Evolutionary conservation across 1,284 basidiomycete genomes (phyloP).

Genomic region (Heliocybe sulcata): DNA sequence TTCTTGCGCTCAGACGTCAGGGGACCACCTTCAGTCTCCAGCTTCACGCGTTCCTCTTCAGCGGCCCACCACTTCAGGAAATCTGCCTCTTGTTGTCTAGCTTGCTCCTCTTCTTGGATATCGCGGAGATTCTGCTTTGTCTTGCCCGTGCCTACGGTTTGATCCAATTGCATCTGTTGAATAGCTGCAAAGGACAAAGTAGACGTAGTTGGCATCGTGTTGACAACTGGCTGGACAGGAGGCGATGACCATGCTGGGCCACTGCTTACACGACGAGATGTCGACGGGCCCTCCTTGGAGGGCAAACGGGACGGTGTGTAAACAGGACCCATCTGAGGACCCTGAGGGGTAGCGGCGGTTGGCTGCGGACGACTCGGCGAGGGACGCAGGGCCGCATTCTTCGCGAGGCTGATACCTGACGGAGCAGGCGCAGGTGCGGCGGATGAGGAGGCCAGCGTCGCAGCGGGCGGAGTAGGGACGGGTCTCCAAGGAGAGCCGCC

Average conservation of each 20-base stretch:
- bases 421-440: background rate
- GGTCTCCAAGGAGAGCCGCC: background rate
- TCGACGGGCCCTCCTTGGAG: conserved; percentile 19
- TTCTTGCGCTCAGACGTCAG: background rate
- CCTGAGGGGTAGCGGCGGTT: background rate
- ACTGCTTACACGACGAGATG: conserved; percentile 33
- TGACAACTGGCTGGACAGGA: conserved; percentile 36
- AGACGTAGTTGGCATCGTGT: conserved; percentile 24
- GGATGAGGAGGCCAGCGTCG: background rate
- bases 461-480: background rate
- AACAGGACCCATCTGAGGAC: conserved; percentile 41
- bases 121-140: conserved; percentile 65
- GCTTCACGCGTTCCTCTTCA: conserved; percentile 64
- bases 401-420: conserved; percentile 3
- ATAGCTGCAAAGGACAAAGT: conserved; percentile 75
- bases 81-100: conserved; percentile 58
- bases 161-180: conserved; percentile 69
- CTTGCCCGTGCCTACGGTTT: conserved; percentile 31
- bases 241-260: conserved; percentile 48
- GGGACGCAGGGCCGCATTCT: background rate
- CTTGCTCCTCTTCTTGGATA: conserved; percentile 81
- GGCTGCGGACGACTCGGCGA: conserved; percentile 28
- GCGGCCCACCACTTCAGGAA: conserved; percentile 84
- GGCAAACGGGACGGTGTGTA: conserved; percentile 48
- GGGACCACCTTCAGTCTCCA: conserved; percentile 26